Percentiles rank a stretch among this genome's conserved stretches.
phyloP scores from a whole-genome alignment of 345 rosid genomes.

The Brassica nigra region DNA sequence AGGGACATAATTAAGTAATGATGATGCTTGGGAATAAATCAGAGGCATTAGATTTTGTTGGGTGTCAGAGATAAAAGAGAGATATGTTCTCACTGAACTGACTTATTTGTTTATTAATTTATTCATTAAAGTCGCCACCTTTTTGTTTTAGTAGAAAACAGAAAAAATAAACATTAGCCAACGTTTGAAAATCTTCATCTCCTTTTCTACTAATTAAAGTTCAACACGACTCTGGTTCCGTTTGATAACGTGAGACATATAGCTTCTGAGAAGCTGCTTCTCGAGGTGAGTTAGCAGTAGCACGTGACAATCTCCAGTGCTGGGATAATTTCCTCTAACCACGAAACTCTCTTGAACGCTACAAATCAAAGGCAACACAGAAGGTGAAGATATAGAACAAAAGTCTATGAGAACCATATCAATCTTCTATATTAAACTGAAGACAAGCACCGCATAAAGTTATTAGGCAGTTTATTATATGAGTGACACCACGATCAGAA shows the following conservation, averaged over 20 bases:
- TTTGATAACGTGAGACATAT: constrained; percentile 68
- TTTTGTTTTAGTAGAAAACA: background rate
- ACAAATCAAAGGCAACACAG: constrained; percentile 5
- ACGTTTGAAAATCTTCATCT: constrained; percentile 90
- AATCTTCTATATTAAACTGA: no score
- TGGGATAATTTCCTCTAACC: constrained; percentile 83
- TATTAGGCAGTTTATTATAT: no score
- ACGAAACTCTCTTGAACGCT: constrained; percentile 85
- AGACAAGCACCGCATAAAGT: no score
- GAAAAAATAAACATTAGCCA: constrained; percentile 43
- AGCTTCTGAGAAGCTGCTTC: constrained; percentile 36
- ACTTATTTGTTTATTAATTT: background rate
- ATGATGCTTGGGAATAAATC: background rate
- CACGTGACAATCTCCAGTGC: constrained; percentile 94
- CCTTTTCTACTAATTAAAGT: constrained; percentile 84
- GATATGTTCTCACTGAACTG: background rate
- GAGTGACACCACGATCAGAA: no score
- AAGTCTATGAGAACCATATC: no score
- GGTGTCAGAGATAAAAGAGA: background rate
- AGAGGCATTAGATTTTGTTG: constrained; percentile 14
- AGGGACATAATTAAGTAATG: background rate
- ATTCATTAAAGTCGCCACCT: constrained; percentile 6
- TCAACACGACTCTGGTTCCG: constrained; percentile 66
- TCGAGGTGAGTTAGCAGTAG: constrained; percentile 59
- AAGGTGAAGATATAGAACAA: background rate